These are phyloP conservation scores for Avicennia marina DNA, from an alignment of 257 asterid species.

Conservation along the genomic window DNA sequence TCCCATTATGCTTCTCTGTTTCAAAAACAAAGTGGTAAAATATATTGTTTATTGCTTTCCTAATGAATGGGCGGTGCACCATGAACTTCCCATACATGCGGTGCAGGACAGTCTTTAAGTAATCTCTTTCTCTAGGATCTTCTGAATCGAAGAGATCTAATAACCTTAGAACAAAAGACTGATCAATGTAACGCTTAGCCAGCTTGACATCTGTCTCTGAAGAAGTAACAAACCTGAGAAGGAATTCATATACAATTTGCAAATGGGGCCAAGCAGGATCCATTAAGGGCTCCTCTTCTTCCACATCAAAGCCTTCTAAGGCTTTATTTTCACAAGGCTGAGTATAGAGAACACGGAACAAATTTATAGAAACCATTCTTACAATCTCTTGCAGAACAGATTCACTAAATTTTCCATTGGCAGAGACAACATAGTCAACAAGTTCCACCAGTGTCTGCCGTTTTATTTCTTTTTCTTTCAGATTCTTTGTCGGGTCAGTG, in stretches of 20 bases:
- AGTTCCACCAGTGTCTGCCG: constrained; percentile 83
- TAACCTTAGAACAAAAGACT: constrained; percentile 62
- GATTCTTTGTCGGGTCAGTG: constrained; percentile 72
- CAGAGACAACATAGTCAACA: constrained; percentile 70
- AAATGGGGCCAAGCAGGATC: constrained; percentile 91
- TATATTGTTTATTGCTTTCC: constrained; percentile 76
- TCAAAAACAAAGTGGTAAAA: constrained; percentile 80
- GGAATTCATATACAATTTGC: constrained; percentile 81
- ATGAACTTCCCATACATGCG: constrained; percentile 92
- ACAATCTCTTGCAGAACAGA: constrained; percentile 56
- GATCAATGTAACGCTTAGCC: constrained; percentile 88
- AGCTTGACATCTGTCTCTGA: constrained; percentile 86
- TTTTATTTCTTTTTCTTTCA: constrained; percentile 81
- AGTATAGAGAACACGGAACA: constrained; percentile 59
- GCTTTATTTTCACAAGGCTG: constrained; percentile 69
- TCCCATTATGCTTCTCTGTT: constrained; percentile 87
- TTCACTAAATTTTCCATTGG: constrained; percentile 68
- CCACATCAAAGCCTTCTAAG: constrained; percentile 69
- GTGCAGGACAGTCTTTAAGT: constrained; percentile 84
- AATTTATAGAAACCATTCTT: constrained; percentile 65
- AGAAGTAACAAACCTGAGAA: constrained; percentile 78
- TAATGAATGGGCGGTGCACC: constrained; percentile 93
- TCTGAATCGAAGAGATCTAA: constrained; percentile 90
- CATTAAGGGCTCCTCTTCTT: constrained; percentile 89
- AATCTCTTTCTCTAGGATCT: constrained; percentile 94